These are phyloP conservation scores for Sinapis alba DNA, from an alignment of 441 rosid genomes.

Conservation along the genomic window DNA sequence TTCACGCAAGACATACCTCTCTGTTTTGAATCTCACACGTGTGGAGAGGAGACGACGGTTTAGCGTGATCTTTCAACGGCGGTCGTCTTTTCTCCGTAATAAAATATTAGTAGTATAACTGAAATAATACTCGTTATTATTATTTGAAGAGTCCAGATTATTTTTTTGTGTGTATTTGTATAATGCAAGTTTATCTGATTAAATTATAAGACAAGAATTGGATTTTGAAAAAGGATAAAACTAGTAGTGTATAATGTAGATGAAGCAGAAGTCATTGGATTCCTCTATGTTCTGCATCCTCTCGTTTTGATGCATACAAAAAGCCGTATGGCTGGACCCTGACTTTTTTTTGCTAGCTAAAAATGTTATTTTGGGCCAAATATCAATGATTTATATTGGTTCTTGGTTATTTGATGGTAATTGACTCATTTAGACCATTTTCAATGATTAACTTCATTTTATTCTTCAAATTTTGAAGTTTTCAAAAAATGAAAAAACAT, in stretches of 20 bases:
- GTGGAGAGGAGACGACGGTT: constrained; percentile 28
- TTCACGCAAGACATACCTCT: constrained; percentile 36
- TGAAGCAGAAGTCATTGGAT: constrained; percentile 15
- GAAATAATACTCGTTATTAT: neutral
- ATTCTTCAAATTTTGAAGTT: too few relatives aligned
- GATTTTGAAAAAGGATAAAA: neutral
- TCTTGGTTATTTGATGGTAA: neutral
- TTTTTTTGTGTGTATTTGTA: neutral
- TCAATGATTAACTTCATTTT: too few relatives aligned
- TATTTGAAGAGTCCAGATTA: neutral
- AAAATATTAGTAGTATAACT: neutral
- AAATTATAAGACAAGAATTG: neutral
- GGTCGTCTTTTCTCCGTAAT: neutral
- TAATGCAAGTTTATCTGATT: neutral
- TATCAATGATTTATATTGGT: neutral
- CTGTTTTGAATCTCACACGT: constrained; percentile 28
- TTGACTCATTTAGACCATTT: too few relatives aligned
- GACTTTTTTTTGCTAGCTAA: neutral
- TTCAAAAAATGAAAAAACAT: too few relatives aligned
- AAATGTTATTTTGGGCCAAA: neutral
- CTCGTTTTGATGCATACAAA: neutral
- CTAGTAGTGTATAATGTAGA: neutral
- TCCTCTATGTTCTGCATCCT: neutral
- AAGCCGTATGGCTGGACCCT: neutral
- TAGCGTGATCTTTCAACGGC: neutral